Percentiles rank a stretch among this genome's conserved stretches.
Conservation (phyloP, 768 basidiomycete genomes). For the Tulasnella sp. region DNA sequence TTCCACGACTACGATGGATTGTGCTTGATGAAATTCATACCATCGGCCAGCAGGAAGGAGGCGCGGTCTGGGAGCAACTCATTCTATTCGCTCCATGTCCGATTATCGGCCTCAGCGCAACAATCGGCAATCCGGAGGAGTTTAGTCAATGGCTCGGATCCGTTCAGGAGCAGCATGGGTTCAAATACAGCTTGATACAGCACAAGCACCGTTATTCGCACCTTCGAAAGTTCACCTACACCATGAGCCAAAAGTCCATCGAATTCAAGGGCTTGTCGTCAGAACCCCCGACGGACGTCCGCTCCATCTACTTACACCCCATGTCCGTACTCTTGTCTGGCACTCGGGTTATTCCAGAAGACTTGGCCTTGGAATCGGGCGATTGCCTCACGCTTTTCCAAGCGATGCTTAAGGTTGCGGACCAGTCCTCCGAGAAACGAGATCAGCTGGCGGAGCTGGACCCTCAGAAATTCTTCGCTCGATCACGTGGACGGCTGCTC, state of each 20-base stretch:
- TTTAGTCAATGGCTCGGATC: constrained; percentile 64
- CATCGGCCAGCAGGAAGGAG: constrained; percentile 66
- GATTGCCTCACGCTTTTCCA: constrained; percentile 54
- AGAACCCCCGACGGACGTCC: constrained; percentile 36
- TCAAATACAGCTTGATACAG: constrained; percentile 55
- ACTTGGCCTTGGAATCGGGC: constrained; percentile 58
- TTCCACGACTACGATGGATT: constrained; percentile 61
- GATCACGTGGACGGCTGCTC: constrained; percentile 20
- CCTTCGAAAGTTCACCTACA: constrained; percentile 62
- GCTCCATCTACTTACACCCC: constrained; percentile 56
- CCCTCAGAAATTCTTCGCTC: constrained; percentile 46
- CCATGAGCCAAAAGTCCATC: constrained; percentile 30
- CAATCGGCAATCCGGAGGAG: constrained; percentile 58
- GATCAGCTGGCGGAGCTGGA: constrained; percentile 39
- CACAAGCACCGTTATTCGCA: constrained; percentile 71
- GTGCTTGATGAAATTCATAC: constrained; percentile 61
- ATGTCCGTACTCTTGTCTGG: constrained; percentile 57
- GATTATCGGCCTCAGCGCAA: constrained; percentile 69
- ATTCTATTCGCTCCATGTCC: constrained; percentile 65
- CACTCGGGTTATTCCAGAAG: constrained; percentile 49
- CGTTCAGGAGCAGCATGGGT: constrained; percentile 57
- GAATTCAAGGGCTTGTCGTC: constrained; percentile 35
- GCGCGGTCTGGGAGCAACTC: constrained; percentile 70
- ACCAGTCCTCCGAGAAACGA: not conserved
- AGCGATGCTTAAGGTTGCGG: constrained; percentile 37